Evolutionary conservation across 176 grass and related monocot genomes (phyloP), one percentile per base, ranked within the genome.

Genomic region (Saccharum spontaneum): DNA sequence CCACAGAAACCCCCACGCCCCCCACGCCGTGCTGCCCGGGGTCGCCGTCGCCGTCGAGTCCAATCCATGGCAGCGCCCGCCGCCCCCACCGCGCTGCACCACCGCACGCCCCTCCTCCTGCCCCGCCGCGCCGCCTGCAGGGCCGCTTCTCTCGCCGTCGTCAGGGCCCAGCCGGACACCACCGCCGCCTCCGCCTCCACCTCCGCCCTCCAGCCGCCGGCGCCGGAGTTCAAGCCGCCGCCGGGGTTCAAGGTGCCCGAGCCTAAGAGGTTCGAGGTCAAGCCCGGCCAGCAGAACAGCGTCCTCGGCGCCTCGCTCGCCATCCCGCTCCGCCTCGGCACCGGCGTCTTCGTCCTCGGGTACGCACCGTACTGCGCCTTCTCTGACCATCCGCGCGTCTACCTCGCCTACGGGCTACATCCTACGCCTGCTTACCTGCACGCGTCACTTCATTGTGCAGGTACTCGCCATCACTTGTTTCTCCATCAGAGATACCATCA

Each of bases 381-480:
- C 26, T 7, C 28, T 65, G 13, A 0, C 62, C 26, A 15, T 31
- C 24, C 10, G 26, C 10, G 22, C 55, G 54, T n/a, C 54, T 59
- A 59, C 54, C 54, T 59, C 8, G 55, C 18, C 52, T 8, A 3
- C 52, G 17, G 6, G 17, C 50, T 54, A 57, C 52, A 22, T 7
- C 55, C n/a, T 24, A 11, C n/a, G 0, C 59, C 10, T 24, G 8
- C n/a, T 61, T 0, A 61, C 1, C n/a, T 61, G 59, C 59, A 24
- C 10, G 59, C 24, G 22, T 61, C n/a, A 11, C 13, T 87, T 9
- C 57, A 7, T 8, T 72, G 24, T 62, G 55, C 78, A 98, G 96
- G 57, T 98, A 94, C 67, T 93, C 93, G 13, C 85, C 90, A 7
- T 87, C 93, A 2, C 82, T 98, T 77, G 93, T 98, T 81, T 85